A percentile compares a stretch with the other conserved stretches of the same genome.
Evolutionary conservation across 805 yeast species (phyloP).

Genomic region (Nakazawaea holstii): DNA sequence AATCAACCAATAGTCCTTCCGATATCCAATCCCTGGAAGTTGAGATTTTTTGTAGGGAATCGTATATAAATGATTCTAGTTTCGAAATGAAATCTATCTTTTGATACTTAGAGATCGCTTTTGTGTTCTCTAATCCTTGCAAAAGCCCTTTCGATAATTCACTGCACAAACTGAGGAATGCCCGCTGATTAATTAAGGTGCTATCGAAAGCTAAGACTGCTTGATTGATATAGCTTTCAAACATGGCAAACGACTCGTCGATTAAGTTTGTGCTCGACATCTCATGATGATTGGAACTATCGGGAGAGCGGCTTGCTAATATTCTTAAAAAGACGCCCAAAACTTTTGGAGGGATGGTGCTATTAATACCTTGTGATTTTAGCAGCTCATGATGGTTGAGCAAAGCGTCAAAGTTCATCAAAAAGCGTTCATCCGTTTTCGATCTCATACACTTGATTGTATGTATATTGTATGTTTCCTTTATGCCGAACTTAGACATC

Average conservation of each 20-base stretch:
- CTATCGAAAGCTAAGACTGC: background rate
- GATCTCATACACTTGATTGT: constrained; percentile 5
- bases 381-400: constrained; percentile 3
- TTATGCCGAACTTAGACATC: constrained; percentile 1
- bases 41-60: background rate
- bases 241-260: constrained; percentile 5
- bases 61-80: constrained; percentile 5
- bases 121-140: background rate
- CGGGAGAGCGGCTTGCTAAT: background rate
- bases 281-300: background rate
- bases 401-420: constrained; percentile 6
- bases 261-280: background rate
- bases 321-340: constrained; percentile 5
- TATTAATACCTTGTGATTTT: background rate
- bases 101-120: background rate
- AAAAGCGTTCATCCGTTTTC: background rate
- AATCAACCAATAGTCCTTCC: background rate
- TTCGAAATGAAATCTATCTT: background rate
- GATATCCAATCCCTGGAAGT: background rate
- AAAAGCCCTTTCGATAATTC: constrained; percentile 6
- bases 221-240: background rate
- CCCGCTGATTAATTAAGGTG: too few species aligned
- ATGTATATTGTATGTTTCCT: background rate
- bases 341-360: constrained; percentile 1
- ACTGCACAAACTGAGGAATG: background rate